Evolutionary conservation across 2,329 filamentous ascomycete genomes (phyloP).

Genomic region (Falciphora oryzae): DNA sequence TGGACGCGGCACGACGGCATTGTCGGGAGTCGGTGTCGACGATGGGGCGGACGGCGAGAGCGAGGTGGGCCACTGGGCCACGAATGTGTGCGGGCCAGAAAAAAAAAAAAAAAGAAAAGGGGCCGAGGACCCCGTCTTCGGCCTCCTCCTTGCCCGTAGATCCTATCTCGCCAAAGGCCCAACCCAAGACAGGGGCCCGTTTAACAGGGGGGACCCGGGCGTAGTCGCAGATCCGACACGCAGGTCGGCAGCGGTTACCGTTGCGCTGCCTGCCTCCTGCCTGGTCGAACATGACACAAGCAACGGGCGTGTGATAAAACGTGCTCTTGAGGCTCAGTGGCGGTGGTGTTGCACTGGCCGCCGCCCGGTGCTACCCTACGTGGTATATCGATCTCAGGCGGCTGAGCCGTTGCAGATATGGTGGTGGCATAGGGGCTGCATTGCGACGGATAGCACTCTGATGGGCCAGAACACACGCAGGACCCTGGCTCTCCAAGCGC

Average conservation of each 20-base stretch:
- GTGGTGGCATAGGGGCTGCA: neutral
- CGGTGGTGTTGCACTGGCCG: neutral
- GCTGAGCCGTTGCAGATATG: neutral
- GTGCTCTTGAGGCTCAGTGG: neutral
- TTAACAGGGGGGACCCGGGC: neutral
- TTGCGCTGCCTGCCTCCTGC: neutral
- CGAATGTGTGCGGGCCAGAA: neutral
- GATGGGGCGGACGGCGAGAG: neutral
- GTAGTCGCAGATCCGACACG: neutral
- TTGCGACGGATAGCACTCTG: neutral
- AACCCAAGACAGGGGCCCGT: neutral
- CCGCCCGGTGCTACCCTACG: no score
- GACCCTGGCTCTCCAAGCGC: no score
- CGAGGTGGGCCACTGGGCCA: neutral
- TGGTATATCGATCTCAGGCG: neutral
- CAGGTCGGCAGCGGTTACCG: neutral
- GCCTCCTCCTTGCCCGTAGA: neutral
- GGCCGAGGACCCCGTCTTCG: neutral
- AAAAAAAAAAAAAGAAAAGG: neutral
- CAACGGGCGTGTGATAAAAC: neutral
- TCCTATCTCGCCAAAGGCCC: neutral
- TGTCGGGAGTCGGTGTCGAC: neutral
- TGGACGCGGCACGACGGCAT: neutral
- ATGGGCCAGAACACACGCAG: neutral
- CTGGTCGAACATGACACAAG: neutral